phyloP scores from a whole-genome alignment of 2,329 filamentous ascomycete genomes.

The Graphilbum sp. region DNA sequence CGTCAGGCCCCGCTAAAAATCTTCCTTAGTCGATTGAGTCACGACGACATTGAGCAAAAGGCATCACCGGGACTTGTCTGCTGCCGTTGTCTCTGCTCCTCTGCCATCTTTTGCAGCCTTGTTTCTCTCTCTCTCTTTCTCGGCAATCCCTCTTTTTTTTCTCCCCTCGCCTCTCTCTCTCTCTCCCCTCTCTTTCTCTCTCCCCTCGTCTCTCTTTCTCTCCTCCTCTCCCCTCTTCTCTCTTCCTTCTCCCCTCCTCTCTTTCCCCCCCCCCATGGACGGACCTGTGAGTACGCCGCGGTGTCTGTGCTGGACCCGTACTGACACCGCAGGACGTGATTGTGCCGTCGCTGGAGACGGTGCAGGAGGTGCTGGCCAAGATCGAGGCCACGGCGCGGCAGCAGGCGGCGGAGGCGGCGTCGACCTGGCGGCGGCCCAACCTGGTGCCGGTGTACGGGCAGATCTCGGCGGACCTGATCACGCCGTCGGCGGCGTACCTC shows the following conservation, averaged over 20 bases:
- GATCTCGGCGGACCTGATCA: slow-evolving; percentile 63
- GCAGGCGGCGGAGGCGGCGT: slow-evolving; percentile 5
- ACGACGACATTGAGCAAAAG: too few species aligned
- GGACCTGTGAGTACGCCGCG: background rate
- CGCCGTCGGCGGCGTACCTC: slow-evolving; percentile 86
- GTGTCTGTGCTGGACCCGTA: background rate
- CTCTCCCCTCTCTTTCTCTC: too few species aligned
- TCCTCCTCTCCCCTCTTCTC: too few species aligned
- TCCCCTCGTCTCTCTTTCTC: too few species aligned
- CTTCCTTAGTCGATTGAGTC: too few species aligned
- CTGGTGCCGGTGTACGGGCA: slow-evolving; percentile 12
- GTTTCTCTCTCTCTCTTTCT: too few species aligned
- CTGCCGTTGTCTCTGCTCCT: too few species aligned
- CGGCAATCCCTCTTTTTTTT: too few species aligned
- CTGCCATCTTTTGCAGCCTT: too few species aligned
- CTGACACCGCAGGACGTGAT: slow-evolving; percentile 9
- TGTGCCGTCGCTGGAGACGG: slow-evolving; percentile 13
- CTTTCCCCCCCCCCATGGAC: background rate
- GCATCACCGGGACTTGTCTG: too few species aligned
- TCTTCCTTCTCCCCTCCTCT: background rate
- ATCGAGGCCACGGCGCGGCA: slow-evolving; percentile 3
- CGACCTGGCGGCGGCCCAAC: slow-evolving; percentile 8
- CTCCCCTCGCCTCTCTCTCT: too few species aligned
- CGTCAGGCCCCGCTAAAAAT: too few species aligned
- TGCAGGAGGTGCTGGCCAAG: slow-evolving; percentile 8